Base-by-base conservation (phyloP, 306 rosid species). In the Lithocarpus polystachyus region DNA sequence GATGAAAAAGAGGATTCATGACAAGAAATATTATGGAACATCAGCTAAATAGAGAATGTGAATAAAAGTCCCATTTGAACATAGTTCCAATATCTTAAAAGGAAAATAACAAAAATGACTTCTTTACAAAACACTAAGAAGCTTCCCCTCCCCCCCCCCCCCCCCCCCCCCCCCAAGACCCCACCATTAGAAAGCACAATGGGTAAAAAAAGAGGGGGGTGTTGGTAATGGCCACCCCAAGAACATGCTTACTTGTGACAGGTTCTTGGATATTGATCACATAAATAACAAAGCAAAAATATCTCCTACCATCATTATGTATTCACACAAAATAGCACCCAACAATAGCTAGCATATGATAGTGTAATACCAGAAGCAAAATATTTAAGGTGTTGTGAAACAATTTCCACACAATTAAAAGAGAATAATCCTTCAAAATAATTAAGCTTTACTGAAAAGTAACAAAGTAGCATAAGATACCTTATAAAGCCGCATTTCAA, bases 401-500 rank as follows among this genome's bases (percentile, higher is more conserved):
- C 5, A 67, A 24, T 19, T 72, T 77, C 51, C 31, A 52, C 72
- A 74, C 24, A 43, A 64, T 6, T 28, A 17, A 67, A 23, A 43
- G 51, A 75, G 77, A 33, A 51, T 52, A 64, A 54, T 77, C 52
- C 79, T 77, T 26, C 19, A 43, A 70, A n/a, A 65, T 76, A 79
- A 28, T 31, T 6, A 17, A 65, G 71, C 45, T 65, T 65, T 76
- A 70, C 75, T 7, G 40, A 17, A 53, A n/a, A 73, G 65, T 23
- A 77, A 53, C 73, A 17, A 65, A 79, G 83, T 51, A 56, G 80
- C 7, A 75, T 33, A 60, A 35, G 82, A 79, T 75, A 92, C 99
- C 98, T 91, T 86, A 71, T 81, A 92, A 82, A 85, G 86, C 33
- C 91, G 88, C 82, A 92, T 77, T 76, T 95, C 99, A 89, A 91